Conservation (phyloP, 176 grass and related monocot species). For the Chrysopogon serrulatus region DNA sequence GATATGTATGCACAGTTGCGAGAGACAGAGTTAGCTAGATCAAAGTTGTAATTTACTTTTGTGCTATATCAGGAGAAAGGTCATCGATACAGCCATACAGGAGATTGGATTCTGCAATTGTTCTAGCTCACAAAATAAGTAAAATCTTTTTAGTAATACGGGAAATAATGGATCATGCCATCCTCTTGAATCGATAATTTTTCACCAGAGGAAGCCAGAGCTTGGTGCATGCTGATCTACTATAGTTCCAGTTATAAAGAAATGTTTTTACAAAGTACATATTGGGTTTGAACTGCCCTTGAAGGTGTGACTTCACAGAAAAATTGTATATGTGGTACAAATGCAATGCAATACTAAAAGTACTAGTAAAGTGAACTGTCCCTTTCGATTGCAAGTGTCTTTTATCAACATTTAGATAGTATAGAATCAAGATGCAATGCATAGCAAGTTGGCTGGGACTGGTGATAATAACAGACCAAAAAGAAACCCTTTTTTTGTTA, state of each 20-base stretch:
- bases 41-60: constrained; percentile 12
- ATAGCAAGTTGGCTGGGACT: background rate
- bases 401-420: background rate
- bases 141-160: background rate
- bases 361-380: background rate
- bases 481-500: background rate
- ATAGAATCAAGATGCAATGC: background rate
- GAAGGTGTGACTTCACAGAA: background rate
- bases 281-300: background rate
- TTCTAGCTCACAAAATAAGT: background rate
- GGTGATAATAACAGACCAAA: background rate
- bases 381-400: background rate
- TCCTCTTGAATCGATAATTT: background rate
- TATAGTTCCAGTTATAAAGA: background rate
- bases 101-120: background rate
- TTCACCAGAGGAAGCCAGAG: background rate
- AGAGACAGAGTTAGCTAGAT: constrained; percentile 25
- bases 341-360: background rate
- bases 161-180: background rate
- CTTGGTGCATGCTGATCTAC: background rate
- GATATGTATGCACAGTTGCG: constrained; percentile 67
- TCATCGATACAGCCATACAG: background rate
- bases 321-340: background rate
- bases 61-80: constrained; percentile 4
- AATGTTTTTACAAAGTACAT: background rate